These are phyloP conservation scores for Talaromyces verruculosus DNA, from an alignment of 2,329 filamentous ascomycete genomes.

Conservation along the genomic window DNA sequence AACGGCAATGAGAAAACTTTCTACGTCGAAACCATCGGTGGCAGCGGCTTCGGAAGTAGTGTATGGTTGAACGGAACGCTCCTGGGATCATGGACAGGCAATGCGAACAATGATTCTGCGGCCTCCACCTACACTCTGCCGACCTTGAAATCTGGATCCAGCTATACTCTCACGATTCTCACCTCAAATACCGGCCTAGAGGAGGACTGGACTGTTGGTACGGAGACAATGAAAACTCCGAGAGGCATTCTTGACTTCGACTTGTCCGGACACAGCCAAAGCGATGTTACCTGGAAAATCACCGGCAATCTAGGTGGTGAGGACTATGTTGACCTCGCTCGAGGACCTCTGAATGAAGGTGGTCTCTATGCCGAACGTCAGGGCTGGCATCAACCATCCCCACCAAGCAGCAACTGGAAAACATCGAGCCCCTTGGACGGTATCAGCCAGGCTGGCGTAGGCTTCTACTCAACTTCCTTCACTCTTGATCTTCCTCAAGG, in stretches of 20 bases:
- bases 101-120: slow-evolving; percentile 49
- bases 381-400: slow-evolving; percentile 54
- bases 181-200: slow-evolving; percentile 73
- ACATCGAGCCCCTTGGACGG: slow-evolving; percentile 39
- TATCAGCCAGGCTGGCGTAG: slow-evolving; percentile 50
- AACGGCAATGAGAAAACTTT: slow-evolving; percentile 60
- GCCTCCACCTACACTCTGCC: slow-evolving; percentile 61
- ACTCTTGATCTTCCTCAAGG: slow-evolving; percentile 52
- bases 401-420: slow-evolving; percentile 38
- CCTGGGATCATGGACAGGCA: slow-evolving; percentile 64
- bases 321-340: slow-evolving; percentile 51
- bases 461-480: slow-evolving; percentile 55
- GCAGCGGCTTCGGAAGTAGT: slow-evolving; percentile 65
- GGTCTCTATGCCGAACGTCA: slow-evolving; percentile 57
- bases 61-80: slow-evolving; percentile 65
- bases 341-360: slow-evolving; percentile 60
- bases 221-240: slow-evolving; percentile 60
- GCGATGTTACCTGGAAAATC: slow-evolving; percentile 54
- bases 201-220: slow-evolving; percentile 62
- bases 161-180: slow-evolving; percentile 66
- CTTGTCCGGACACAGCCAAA: slow-evolving; percentile 40
- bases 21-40: slow-evolving; percentile 63
- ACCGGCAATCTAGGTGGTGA: slow-evolving; percentile 61
- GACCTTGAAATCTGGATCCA: slow-evolving; percentile 50
- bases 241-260: slow-evolving; percentile 54